phyloP scores from a whole-genome alignment of 169 alveolate genomes.

The Eimeria zaria region DNA sequence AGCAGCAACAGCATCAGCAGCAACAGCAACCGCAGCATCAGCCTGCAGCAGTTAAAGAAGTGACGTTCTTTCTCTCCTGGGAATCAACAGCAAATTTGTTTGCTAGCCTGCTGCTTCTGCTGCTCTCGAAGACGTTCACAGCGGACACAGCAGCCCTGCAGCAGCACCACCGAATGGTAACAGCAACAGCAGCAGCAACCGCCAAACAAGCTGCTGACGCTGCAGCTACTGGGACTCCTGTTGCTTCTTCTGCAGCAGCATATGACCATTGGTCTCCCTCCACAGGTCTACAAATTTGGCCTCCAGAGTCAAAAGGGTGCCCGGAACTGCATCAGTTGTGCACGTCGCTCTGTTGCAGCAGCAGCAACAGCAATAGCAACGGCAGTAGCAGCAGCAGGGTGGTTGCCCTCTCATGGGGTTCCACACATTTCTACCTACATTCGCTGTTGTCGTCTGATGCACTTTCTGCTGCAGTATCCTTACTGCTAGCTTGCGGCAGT shows the following conservation, averaged over 20 bases:
- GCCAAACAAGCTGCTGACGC: not conserved
- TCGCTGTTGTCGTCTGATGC: constrained; percentile 7
- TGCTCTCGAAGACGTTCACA: constrained; percentile 38
- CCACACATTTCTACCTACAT: constrained; percentile 20
- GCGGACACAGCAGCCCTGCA: not conserved
- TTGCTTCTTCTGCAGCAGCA: constrained; percentile 15
- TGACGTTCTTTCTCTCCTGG: constrained; percentile 24
- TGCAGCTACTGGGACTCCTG: not conserved
- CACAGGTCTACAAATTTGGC: not conserved
- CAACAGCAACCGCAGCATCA: constrained; percentile 35
- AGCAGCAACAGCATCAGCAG: constrained; percentile 36
- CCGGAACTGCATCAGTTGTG: not conserved
- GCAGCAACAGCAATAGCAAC: constrained; percentile 2
- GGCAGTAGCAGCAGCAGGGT: constrained; percentile 6
- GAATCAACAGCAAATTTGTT: constrained; percentile 31
- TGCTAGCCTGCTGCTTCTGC: constrained; percentile 13
- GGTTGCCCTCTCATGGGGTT: not conserved
- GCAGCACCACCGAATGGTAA: constrained; percentile 1
- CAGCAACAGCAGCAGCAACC: not conserved
- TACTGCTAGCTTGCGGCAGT: constrained; percentile 60
- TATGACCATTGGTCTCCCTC: constrained; percentile 56
- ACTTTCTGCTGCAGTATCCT: constrained; percentile 45
- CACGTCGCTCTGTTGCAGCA: constrained; percentile 25
- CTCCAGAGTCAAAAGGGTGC: not conserved
- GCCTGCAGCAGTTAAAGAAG: constrained; percentile 15